Evolutionary conservation across 345 rosid species (phyloP).

Genomic region (Rhodamnia argentea): DNA sequence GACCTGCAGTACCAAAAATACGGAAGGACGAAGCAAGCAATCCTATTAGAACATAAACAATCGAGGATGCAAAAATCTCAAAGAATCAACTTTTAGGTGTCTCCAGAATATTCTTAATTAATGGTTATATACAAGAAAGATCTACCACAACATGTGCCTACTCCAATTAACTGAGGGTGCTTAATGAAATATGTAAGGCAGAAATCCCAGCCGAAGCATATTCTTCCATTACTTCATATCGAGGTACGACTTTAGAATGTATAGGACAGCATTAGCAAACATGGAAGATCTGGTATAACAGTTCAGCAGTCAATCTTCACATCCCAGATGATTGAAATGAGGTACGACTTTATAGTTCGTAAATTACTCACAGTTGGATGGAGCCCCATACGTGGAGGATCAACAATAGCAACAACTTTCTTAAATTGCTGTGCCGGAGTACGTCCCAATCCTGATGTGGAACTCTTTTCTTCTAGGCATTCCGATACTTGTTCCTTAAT

Average conservation of each 20-base stretch:
- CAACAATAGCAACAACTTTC: conserved; percentile 92
- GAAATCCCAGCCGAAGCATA: not conserved
- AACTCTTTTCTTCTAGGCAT: conserved; percentile 16
- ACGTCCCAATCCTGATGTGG: conserved; percentile 17
- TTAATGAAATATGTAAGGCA: not conserved
- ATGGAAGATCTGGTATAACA: not conserved
- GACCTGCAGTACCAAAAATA: conserved; percentile 33
- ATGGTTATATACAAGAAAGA: not conserved
- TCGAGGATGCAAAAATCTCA: not conserved
- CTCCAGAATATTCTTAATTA: not conserved
- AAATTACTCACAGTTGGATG: conserved; percentile 66
- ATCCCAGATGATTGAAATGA: not conserved
- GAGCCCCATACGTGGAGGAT: conserved; percentile 90
- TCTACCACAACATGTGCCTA: not conserved
- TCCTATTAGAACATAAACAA: not conserved
- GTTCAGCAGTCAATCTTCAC: not conserved
- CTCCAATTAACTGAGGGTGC: not conserved
- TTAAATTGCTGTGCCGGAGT: conserved; percentile 33
- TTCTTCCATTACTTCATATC: not conserved
- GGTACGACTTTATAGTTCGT: not conserved
- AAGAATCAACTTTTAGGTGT: not conserved
- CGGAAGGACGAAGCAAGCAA: not conserved
- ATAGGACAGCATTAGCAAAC: not conserved
- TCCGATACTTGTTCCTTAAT: conserved; percentile 23
- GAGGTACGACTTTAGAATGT: not conserved